Evolutionary conservation across 768 basidiomycete species (phyloP).

Genomic region (Tephrocybe sp.): DNA sequence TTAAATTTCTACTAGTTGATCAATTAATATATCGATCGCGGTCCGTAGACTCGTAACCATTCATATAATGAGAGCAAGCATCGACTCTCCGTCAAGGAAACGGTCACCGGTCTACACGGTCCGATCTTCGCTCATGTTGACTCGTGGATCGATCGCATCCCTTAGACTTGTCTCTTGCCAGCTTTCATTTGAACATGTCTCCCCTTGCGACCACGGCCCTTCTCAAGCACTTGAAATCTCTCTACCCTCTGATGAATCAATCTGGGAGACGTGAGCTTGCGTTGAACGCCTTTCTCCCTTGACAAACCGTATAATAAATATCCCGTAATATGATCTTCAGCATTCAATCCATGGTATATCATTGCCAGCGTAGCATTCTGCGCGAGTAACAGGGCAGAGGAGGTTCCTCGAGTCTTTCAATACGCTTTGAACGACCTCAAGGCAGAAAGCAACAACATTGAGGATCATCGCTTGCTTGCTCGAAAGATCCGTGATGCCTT

Average conservation of each 20-base stretch:
- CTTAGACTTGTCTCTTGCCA: background rate
- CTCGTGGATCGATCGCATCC: too few relatives aligned
- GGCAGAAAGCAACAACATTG: conserved; percentile 21
- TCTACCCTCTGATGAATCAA: conserved; percentile 38
- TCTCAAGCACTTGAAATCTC: conserved; percentile 41
- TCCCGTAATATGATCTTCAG: conserved; percentile 2
- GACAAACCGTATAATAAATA: background rate
- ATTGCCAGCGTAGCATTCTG: conserved; percentile 57
- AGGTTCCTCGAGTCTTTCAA: conserved; percentile 53
- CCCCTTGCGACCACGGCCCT: conserved; percentile 39
- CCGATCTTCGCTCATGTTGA: too few relatives aligned
- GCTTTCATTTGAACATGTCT: too few relatives aligned
- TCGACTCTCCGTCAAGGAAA: too few relatives aligned
- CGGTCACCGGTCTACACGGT: too few relatives aligned
- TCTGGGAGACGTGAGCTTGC: conserved; percentile 17
- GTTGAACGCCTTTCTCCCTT: background rate
- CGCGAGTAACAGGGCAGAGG: conserved; percentile 60
- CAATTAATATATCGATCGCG: too few relatives aligned
- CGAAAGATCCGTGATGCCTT: conserved; percentile 61
- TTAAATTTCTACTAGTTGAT: too few relatives aligned
- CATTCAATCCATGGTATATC: conserved; percentile 57
- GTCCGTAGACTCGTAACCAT: too few relatives aligned
- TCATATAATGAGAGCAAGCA: too few relatives aligned
- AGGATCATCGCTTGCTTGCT: conserved; percentile 43
- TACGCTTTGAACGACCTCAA: conserved; percentile 47